Conservation (phyloP, 2,329 filamentous ascomycete genomes). For the Nemania sp. region DNA sequence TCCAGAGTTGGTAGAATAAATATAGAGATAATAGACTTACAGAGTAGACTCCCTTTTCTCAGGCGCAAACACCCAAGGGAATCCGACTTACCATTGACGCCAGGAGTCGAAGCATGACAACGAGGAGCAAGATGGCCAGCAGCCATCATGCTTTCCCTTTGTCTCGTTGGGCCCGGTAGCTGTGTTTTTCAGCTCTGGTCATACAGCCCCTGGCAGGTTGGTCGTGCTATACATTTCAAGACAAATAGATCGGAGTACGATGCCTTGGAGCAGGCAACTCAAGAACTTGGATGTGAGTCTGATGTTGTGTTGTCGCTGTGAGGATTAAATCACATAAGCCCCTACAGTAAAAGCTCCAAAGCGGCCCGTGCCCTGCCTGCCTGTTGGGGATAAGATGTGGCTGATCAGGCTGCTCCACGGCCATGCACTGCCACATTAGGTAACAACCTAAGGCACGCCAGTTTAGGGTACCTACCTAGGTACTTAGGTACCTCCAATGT, state of each 20-base stretch:
- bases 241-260: neutral
- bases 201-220: neutral
- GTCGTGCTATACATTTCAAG: neutral
- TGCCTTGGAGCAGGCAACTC: neutral
- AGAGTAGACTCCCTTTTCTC: neutral
- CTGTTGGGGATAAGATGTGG: constrained; percentile 7
- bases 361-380: constrained; percentile 22
- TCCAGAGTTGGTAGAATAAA: neutral
- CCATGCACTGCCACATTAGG: constrained; percentile 15
- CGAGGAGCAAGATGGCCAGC: neutral
- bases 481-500: no score
- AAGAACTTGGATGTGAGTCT: constrained; percentile 4
- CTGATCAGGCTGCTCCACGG: neutral
- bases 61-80: neutral
- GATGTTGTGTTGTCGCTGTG: constrained; percentile 16
- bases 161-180: neutral
- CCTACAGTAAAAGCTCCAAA: constrained; percentile 2
- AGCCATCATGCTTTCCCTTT: neutral
- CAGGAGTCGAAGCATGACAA: constrained; percentile 6
- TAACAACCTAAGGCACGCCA: no score
- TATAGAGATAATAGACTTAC: constrained; percentile 12
- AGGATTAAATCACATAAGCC: constrained; percentile 7
- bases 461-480: no score
- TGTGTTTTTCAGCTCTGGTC: neutral
- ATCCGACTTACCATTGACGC: constrained; percentile 1